These are phyloP conservation scores for Orbilia quercus DNA, from an alignment of 2,329 filamentous ascomycete genomes.

Conservation along the genomic window DNA sequence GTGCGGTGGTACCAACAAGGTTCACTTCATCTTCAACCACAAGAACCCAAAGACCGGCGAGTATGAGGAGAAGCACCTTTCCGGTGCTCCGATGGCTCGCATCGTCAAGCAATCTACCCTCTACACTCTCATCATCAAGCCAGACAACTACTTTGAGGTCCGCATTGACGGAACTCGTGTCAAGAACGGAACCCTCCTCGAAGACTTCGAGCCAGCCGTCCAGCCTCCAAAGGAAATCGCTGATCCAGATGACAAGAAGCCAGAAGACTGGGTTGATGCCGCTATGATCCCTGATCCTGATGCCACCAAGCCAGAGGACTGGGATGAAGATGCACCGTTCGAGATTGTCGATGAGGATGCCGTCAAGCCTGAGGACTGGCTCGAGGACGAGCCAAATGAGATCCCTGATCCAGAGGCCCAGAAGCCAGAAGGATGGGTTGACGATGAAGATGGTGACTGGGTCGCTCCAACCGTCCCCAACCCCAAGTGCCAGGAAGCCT, in stretches of 20 bases:
- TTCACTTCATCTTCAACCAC: constrained; percentile 99
- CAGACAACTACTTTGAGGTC: constrained; percentile 94
- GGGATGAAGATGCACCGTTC: constrained; percentile 97
- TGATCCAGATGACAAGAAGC: constrained; percentile 92
- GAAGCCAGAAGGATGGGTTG: constrained; percentile 99
- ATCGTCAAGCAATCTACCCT: constrained; percentile 92
- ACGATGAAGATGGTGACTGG: constrained; percentile 99
- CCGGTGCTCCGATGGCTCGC: constrained; percentile 81
- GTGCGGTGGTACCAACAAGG: constrained; percentile 99
- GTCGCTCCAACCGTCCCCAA: constrained; percentile 88
- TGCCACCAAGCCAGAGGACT: constrained; percentile 95
- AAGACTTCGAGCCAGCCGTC: constrained; percentile 92
- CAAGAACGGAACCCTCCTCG: constrained; percentile 89
- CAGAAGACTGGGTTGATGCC: constrained; percentile 94
- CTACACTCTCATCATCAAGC: constrained; percentile 95
- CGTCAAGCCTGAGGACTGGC: constrained; percentile 92
- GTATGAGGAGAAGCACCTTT: constrained; percentile 99
- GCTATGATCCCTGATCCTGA: constrained; percentile 90
- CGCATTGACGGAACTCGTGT: constrained; percentile 88
- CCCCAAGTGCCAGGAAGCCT: constrained; percentile 92
- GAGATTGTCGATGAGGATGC: constrained; percentile 96
- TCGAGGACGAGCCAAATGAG: constrained; percentile 84
- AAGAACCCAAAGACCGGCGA: constrained; percentile 99
- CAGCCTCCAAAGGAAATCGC: constrained; percentile 96
- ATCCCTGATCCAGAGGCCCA: constrained; percentile 91